Evolutionary conservation across 2,329 filamentous ascomycete genomes (phyloP), one percentile per base, ranked within the genome.

Genomic region (Cryphonectria japonica): DNA sequence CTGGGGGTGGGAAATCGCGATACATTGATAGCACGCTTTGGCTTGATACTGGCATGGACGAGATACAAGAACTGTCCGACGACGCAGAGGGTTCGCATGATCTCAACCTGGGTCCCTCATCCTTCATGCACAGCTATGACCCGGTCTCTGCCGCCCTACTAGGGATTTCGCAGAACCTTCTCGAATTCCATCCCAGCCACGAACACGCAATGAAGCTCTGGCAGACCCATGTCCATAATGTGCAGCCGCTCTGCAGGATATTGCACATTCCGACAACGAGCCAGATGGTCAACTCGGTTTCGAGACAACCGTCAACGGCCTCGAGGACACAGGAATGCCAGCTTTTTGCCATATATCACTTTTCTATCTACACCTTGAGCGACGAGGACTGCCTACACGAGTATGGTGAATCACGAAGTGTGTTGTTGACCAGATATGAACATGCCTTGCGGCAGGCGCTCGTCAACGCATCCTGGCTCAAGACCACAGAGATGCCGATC

Each of bases 401-500:
- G 9, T 77, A 85, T 54, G 78, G 79, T 0, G 74, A 80, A 64
- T 60, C 79, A 0, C 83, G 83, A 71, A 43, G 75, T 50, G 60
- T 76, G 5, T 77, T 85, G 59, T 75, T 79, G 37, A 73, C 74
- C 54, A 78, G 78, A 46, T 85, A 83, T 66, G 79, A 82, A 37
- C 75, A 80, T 43, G 86, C 82, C 0, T 77, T 82, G 0, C 82
- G 84, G 26, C 81, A 85, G 68, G 85, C 86, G 2, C 79, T 89
- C 11, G 79, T 85, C 22, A 85, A 84, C 62, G 86, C 83, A 0
- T 82, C 81, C 0, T 85, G 87, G 59, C 78, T 89, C 8, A 82
- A 82, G 37, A 85, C 86, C 0, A 85, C 84, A 0, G 85, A 87
- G 63, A 73, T 87, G n/a, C 78, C 82, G n/a, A 82, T 88, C 0